These are phyloP conservation scores for Talaromyces sp. DNA, from an alignment of 2,329 filamentous ascomycete genomes.

Conservation along the genomic window DNA sequence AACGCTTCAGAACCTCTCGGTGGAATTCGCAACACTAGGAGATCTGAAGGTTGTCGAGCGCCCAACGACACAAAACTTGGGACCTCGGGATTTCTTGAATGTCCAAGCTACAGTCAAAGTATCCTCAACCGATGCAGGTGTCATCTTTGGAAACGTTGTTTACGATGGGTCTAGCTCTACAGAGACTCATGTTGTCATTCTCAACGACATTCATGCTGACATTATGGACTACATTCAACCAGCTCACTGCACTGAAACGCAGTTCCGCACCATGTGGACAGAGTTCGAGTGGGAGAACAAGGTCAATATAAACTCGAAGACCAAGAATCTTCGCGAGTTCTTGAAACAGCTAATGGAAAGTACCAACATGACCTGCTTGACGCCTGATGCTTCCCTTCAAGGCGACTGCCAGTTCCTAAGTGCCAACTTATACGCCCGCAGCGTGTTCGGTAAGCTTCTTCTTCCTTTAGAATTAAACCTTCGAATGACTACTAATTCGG, in stretches of 20 bases:
- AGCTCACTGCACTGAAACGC: conserved; percentile 91
- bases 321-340: conserved; percentile 87
- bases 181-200: conserved; percentile 93
- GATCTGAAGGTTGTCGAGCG: conserved; percentile 97
- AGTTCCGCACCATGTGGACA: conserved; percentile 99
- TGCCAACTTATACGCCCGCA: conserved; percentile 92
- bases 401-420: conserved; percentile 98
- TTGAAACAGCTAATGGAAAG: conserved; percentile 91
- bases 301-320: conserved; percentile 99
- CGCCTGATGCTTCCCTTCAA: conserved; percentile 92
- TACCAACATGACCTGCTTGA: conserved; percentile 98
- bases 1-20: conserved; percentile 92
- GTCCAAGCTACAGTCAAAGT: conserved; percentile 99
- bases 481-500: not conserved
- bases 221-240: conserved; percentile 99
- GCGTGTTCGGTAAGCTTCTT: conserved; percentile 84
- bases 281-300: conserved; percentile 99
- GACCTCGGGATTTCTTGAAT: conserved; percentile 94
- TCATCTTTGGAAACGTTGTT: conserved; percentile 98
- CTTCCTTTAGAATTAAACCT: conserved; percentile 6
- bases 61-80: conserved; percentile 92
- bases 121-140: conserved; percentile 93
- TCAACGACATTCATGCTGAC: conserved; percentile 97
- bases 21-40: conserved; percentile 97
- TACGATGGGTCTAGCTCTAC: conserved; percentile 92